Conservation (phyloP, 129 eudicot species). For the Calendula officinalis region DNA sequence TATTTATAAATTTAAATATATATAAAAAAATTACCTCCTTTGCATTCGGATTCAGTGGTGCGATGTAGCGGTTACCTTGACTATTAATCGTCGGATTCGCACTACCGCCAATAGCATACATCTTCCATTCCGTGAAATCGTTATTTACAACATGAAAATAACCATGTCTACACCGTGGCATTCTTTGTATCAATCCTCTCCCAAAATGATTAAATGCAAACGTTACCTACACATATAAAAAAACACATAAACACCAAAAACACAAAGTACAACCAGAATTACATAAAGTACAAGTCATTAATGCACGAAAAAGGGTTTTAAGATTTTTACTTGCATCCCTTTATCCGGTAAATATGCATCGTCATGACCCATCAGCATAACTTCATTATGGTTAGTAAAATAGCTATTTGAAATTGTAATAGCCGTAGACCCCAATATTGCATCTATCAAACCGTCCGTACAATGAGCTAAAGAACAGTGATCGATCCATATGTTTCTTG, state of each 20-base stretch:
- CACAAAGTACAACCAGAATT: background rate
- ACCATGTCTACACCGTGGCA: constrained; percentile 68
- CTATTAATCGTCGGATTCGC: constrained; percentile 63
- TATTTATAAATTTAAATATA: background rate
- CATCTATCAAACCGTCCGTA: constrained; percentile 63
- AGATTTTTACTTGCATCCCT: constrained; percentile 53
- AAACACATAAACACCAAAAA: constrained; percentile 8
- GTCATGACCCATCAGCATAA: constrained; percentile 61
- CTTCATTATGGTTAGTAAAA: constrained; percentile 62
- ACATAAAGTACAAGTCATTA: background rate
- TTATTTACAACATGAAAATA: constrained; percentile 64
- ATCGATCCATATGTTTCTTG: constrained; percentile 72
- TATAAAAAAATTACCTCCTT: constrained; percentile 38
- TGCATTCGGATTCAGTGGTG: constrained; percentile 47
- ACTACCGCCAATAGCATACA: constrained; percentile 70
- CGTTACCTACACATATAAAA: constrained; percentile 35
- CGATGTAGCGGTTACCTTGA: constrained; percentile 63
- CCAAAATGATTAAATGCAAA: constrained; percentile 58
- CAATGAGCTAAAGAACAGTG: constrained; percentile 59
- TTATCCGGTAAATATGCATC: constrained; percentile 52
- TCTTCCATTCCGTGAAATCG: constrained; percentile 58
- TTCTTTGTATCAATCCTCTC: constrained; percentile 50
- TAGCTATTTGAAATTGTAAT: constrained; percentile 61
- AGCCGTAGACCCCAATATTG: constrained; percentile 56
- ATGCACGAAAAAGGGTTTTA: background rate